Base-by-base conservation (phyloP, 2,329 filamentous ascomycete species). In the Elsinoe necatrix region DNA sequence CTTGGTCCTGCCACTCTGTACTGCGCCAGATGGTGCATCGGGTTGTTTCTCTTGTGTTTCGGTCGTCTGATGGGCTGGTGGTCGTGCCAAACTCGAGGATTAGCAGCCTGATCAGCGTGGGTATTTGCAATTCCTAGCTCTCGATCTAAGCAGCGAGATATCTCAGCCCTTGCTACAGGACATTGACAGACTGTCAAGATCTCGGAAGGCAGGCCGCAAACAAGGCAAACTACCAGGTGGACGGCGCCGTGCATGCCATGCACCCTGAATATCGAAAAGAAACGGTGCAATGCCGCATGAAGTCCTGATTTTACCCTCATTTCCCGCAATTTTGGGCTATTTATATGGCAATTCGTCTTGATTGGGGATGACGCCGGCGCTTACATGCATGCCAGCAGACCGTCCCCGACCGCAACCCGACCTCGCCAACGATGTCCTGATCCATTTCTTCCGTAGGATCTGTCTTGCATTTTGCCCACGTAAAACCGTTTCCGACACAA, bases 231-330 rank as follows among this genome's bases (percentile, higher is more conserved):
- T 55, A 27, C 42, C 37, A 45, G 37, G 25, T 25, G 37, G 48
- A 52, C 48, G 48, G 48, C 48, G 48, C 48, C 48, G 39, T 52
- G 31, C 48, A 52, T 52, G 48, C 25, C 48, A 52, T 52, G 48
- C 18, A 52, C 48, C 48, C 48, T 52, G 48, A 52, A 52, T 20
- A 52, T 52, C 48, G 31, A 23, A 25, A 52, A 39, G 31, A 37
- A 18, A 23, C 20, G 48, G 29, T 35, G 6, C 12, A 16, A 52
- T 52, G 48, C 48, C 34, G 48, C 48, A 52, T 39, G 48, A 39
- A 39, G 20, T 52, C 48, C 29, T 29, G 25, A 8, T 52, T n/a
- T 52, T 35, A 37, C 48, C 29, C 29, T 34, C 16, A 52, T 37
- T 52, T 52, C 34, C 45, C 25, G 7, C 34, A 52, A 39, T 18